Base-by-base conservation (phyloP, 768 basidiomycete genomes). In the Pisolithus tinctorius region DNA sequence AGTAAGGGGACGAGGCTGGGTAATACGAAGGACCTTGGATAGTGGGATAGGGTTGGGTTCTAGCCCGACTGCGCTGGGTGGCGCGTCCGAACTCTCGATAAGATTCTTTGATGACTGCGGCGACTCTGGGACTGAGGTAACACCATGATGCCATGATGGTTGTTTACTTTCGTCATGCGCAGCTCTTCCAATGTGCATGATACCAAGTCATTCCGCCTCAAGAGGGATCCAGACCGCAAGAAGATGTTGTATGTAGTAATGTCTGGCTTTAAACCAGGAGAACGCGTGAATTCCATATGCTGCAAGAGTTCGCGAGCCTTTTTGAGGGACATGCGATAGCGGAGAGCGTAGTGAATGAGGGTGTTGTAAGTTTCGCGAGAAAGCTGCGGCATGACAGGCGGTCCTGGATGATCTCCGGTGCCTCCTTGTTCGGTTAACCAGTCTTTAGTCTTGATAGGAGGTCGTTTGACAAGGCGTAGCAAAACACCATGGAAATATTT, bases 321-420 rank as follows among this genome's bases (percentile, higher is more conserved):
- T 1, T 59, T 51, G 16, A 75, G 65, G 5, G 82, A 82, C 38
- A 73, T 66, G n/a, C 77, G 75, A 57, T 85, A 75, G 7, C 78
- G 77, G 34, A 91, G 71, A 4, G 82, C 70, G 62, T 88, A 89
- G 54, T 84, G 74, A 4, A 90, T 57, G 26, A 91, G 75, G 0
- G 79, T 59, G 61, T 87, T 85, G 64, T 82, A 85, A 1, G 75
- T 67, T 20, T 67, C 61, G 9, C 71, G 52, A 39, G 72, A 67
- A 6, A 81, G 59, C 0, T 64, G 62, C 17, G 69, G 74, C 37
- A 68, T 61, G 46, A 58, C 51, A 16, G 43, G 34, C 41, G 39
- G 60, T 53, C 11, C 43, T 6, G 56, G 45, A 7, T 9, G 8
- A 9, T 41, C 46, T 39, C 49, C 51, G 8, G 27, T 27, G 29